phyloP scores from a whole-genome alignment of 75 land plant species.

The Adiantum capillusveneris region DNA sequence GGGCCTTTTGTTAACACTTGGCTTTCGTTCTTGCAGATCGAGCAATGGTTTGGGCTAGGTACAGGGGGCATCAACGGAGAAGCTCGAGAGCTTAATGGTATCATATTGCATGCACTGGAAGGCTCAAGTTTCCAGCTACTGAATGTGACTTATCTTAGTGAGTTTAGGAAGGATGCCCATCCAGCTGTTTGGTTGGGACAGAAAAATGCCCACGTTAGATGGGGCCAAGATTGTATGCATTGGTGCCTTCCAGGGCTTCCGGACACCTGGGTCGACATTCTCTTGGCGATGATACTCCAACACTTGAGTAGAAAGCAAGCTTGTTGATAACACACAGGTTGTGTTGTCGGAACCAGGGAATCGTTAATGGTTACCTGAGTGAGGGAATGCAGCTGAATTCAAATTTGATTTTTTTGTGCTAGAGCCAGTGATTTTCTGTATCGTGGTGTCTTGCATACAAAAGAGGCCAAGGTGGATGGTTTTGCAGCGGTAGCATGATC shows the following conservation, averaged over 20 bases:
- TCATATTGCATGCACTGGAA: slow-evolving; percentile 43
- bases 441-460: too few species aligned
- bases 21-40: slow-evolving; percentile 40
- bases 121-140: slow-evolving; percentile 47
- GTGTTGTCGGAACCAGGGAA: neutral
- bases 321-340: neutral
- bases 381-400: too few species aligned
- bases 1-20: too few species aligned
- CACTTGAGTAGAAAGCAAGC: slow-evolving; percentile 9
- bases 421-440: too few species aligned
- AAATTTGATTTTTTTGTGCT: too few species aligned
- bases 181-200: slow-evolving; percentile 92
- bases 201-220: slow-evolving; percentile 73
- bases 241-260: slow-evolving; percentile 98
- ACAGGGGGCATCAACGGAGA: slow-evolving; percentile 80
- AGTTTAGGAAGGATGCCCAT: slow-evolving; percentile 92
- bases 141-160: slow-evolving; percentile 77
- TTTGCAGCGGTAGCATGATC: too few species aligned
- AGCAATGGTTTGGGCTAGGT: slow-evolving; percentile 71
- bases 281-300: slow-evolving; percentile 35
- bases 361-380: neutral
- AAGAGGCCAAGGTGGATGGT: too few species aligned
- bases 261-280: slow-evolving; percentile 88
- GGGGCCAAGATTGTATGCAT: slow-evolving; percentile 99
- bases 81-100: slow-evolving; percentile 60